Conservation (phyloP, 495 filamentous ascomycete genomes). For the Cairneyella variabilis region DNA sequence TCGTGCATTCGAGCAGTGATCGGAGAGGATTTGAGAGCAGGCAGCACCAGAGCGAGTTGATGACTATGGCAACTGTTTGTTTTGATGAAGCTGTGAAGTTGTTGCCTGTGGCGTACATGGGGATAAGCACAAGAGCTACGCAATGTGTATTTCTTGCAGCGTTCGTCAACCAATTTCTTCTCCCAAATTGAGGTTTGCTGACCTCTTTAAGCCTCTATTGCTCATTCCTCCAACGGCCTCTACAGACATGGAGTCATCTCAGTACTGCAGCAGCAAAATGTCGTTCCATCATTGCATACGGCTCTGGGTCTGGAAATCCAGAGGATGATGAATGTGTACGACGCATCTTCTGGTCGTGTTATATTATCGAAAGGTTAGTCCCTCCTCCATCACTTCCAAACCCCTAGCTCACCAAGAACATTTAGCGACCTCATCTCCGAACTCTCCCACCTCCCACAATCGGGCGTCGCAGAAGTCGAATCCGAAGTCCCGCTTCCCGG, state of each 20-base stretch:
- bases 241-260: slow-evolving; percentile 35
- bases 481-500: slow-evolving; percentile 38
- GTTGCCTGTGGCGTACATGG: slow-evolving; percentile 29
- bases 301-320: slow-evolving; percentile 14
- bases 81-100: slow-evolving; percentile 32
- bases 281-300: slow-evolving; percentile 34
- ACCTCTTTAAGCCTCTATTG: slow-evolving; percentile 29
- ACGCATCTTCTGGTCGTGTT: slow-evolving; percentile 47
- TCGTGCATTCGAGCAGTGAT: slow-evolving; percentile 4
- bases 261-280: slow-evolving; percentile 32
- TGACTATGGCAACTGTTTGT: slow-evolving; percentile 30
- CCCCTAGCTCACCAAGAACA: neutral
- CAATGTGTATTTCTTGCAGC: slow-evolving; percentile 35
- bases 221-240: slow-evolving; percentile 32
- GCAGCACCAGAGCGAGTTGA: slow-evolving; percentile 13
- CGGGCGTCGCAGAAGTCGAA: slow-evolving; percentile 41
- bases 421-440: slow-evolving; percentile 28
- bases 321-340: slow-evolving; percentile 39
- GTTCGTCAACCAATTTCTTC: slow-evolving; percentile 16
- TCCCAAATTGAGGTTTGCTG: neutral
- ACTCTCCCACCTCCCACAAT: slow-evolving; percentile 39
- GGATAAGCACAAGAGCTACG: slow-evolving; percentile 29
- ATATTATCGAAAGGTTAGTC: slow-evolving; percentile 38
- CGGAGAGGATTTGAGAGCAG: slow-evolving; percentile 2
- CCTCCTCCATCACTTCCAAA: neutral